Percentiles rank a stretch among this genome's conserved stretches.
phyloP scores from a whole-genome alignment of 2,329 filamentous ascomycete species.

The Arachnopeziza araneosa region DNA sequence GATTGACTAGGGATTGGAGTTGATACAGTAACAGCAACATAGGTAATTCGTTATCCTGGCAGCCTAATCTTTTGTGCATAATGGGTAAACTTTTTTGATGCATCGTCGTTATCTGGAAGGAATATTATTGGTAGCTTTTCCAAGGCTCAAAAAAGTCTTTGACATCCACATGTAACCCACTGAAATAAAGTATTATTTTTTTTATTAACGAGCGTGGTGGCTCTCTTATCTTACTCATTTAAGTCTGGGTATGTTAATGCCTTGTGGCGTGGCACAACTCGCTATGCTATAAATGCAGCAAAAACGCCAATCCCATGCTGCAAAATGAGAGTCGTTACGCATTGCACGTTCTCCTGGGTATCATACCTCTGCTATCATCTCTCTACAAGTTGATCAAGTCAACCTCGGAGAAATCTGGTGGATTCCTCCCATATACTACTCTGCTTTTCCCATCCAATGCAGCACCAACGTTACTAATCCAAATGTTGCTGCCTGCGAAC shows the following conservation, averaged over 20 bases:
- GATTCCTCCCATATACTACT: slow-evolving; percentile 78
- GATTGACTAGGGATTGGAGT: too few species aligned
- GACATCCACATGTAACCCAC: too few species aligned
- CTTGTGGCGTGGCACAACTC: not conserved
- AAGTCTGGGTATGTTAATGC: not conserved
- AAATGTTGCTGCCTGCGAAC: slow-evolving; percentile 53
- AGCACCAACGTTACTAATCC: slow-evolving; percentile 92
- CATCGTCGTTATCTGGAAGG: too few species aligned
- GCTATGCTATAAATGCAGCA: not conserved
- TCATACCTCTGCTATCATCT: not conserved
- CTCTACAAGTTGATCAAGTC: slow-evolving; percentile 72
- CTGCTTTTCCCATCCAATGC: slow-evolving; percentile 77
- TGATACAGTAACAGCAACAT: too few species aligned
- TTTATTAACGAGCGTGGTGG: not conserved
- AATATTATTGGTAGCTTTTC: too few species aligned
- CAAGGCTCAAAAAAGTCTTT: too few species aligned
- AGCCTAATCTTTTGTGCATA: too few species aligned
- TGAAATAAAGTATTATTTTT: not conserved
- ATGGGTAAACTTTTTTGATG: too few species aligned
- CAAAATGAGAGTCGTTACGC: not conserved
- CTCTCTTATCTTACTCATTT: not conserved
- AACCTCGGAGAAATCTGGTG: slow-evolving; percentile 83
- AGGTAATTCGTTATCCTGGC: too few species aligned
- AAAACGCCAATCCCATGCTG: not conserved
- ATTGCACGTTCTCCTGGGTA: not conserved